A percentile compares a stretch with the other conserved stretches of the same genome.
Conservation (phyloP, 176 grass and related monocot species). For the Pharus latifolius region DNA sequence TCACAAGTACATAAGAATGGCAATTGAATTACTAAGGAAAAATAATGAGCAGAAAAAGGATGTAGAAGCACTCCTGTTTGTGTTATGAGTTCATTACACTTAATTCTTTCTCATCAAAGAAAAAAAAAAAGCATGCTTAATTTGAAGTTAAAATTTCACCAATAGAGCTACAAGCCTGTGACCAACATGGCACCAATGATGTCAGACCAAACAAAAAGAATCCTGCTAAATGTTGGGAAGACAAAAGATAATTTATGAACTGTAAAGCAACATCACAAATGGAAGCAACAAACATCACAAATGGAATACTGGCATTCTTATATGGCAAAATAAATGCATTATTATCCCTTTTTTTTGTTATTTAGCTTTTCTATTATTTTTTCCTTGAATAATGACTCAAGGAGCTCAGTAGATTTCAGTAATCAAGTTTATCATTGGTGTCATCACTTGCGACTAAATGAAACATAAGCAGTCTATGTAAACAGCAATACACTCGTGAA, state of each 20-base stretch:
- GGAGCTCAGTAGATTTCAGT: background rate
- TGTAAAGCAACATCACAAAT: background rate
- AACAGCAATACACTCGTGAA: background rate
- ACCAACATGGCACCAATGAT: too few species aligned
- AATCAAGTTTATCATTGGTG: background rate
- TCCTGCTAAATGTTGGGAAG: background rate
- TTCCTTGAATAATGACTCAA: background rate
- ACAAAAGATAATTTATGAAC: background rate
- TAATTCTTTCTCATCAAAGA: background rate
- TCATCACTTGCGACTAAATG: background rate
- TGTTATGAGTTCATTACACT: background rate
- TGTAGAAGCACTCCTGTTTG: background rate
- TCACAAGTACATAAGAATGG: background rate
- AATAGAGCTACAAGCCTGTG: background rate
- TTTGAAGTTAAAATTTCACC: background rate
- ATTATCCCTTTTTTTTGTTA: background rate
- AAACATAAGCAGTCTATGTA: conserved; percentile 3
- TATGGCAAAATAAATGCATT: background rate
- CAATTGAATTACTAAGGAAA: background rate
- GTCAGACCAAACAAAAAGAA: too few species aligned
- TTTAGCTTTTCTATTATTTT: background rate
- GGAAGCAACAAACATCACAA: too few species aligned
- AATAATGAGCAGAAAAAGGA: background rate
- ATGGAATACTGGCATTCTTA: background rate
- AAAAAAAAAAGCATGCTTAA: background rate